Conservation (phyloP, 2,329 filamentous ascomycete species). For the Coleophoma eucalyptorum region DNA sequence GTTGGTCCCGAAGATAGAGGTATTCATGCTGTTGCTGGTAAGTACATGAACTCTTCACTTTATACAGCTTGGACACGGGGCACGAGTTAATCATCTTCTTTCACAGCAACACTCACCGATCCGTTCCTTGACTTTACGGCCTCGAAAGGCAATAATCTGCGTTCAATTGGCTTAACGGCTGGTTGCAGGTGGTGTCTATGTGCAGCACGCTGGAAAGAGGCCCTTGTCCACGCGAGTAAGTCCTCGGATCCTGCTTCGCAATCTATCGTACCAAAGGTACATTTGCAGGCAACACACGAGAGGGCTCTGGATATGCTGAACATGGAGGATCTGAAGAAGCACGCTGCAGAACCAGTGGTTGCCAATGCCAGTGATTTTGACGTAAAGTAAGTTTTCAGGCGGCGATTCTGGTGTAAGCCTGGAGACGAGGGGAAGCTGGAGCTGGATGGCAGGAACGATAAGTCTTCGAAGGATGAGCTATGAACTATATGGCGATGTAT, state of each 20-base stretch:
- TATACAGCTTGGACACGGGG: neutral
- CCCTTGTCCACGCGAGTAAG: conserved; percentile 22
- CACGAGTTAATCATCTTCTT: neutral
- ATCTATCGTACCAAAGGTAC: conserved; percentile 26
- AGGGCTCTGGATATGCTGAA: conserved; percentile 27
- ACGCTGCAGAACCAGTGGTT: conserved; percentile 18
- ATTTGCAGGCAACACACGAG: conserved; percentile 32
- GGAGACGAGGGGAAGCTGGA: conserved; percentile 16
- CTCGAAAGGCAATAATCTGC: conserved; percentile 54
- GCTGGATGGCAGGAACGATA: conserved; percentile 12
- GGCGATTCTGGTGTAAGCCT: conserved; percentile 8
- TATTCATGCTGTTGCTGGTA: conserved; percentile 53
- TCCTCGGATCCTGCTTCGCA: conserved; percentile 7
- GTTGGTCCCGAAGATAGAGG: conserved; percentile 49
- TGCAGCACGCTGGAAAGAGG: conserved; percentile 55
- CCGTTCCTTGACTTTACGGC: conserved; percentile 61
- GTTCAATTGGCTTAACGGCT: conserved; percentile 46
- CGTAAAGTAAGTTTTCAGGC: conserved; percentile 9
- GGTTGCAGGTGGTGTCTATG: conserved; percentile 64
- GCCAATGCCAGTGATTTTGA: conserved; percentile 16
- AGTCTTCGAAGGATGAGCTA: conserved; percentile 7
- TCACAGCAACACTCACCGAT: conserved; percentile 45
- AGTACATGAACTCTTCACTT: neutral
- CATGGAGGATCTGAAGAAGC: conserved; percentile 29
- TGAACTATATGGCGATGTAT: neutral